Conservation (phyloP, 2,329 filamentous ascomycete species). For the Curvularia verruculosa region DNA sequence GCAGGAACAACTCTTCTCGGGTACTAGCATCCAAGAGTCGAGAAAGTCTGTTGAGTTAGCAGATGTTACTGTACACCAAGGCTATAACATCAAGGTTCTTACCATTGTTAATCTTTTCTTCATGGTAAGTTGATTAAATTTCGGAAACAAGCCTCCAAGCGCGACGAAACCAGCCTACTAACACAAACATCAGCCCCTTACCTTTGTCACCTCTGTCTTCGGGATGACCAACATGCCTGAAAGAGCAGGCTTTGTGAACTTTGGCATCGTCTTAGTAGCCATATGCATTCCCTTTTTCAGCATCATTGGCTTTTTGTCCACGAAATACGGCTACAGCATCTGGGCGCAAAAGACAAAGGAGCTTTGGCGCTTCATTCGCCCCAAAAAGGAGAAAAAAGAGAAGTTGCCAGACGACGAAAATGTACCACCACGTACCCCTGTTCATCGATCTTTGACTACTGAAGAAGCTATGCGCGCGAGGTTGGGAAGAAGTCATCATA, state of each 20-base stretch:
- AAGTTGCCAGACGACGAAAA: constrained; percentile 16
- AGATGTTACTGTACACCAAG: constrained; percentile 61
- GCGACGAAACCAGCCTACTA: not conserved
- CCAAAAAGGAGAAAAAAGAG: constrained; percentile 13
- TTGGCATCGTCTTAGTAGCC: constrained; percentile 50
- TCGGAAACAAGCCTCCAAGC: not conserved
- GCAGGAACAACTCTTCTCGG: constrained; percentile 67
- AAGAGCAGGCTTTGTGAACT: constrained; percentile 45
- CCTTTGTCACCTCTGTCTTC: constrained; percentile 66
- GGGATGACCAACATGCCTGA: constrained; percentile 58
- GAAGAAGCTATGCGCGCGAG: constrained; percentile 40
- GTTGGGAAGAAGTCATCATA: constrained; percentile 15
- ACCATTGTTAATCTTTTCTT: constrained; percentile 68
- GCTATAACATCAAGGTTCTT: constrained; percentile 64
- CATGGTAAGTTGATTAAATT: constrained; percentile 40
- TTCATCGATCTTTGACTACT: constrained; percentile 34
- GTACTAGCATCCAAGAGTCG: constrained; percentile 67
- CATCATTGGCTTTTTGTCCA: constrained; percentile 54
- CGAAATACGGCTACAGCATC: constrained; percentile 48
- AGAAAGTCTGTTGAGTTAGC: constrained; percentile 64
- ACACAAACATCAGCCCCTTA: constrained; percentile 55
- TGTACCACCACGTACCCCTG: constrained; percentile 8
- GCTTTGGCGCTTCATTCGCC: constrained; percentile 36
- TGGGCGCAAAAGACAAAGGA: constrained; percentile 43
- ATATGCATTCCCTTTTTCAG: constrained; percentile 56